Base-by-base conservation (phyloP, 2,329 filamentous ascomycete genomes). In the Trichoderma endophyticum region DNA sequence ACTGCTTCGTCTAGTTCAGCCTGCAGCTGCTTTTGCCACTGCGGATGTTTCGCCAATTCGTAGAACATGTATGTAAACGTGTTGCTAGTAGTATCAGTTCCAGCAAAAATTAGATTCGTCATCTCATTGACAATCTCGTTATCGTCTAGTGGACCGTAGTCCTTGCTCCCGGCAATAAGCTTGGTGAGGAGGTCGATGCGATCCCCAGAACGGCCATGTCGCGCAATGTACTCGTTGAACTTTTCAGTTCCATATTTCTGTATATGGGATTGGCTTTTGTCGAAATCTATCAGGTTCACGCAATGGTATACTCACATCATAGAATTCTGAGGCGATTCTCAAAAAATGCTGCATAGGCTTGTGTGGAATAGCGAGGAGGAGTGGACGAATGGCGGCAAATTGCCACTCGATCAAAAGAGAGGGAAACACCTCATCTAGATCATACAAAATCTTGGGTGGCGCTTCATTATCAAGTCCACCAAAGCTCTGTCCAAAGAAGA, bases 371-470 rank as follows among this genome's bases (percentile, higher is more conserved):
- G 43, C 43, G 43, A 48, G 43, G 43, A 48, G 43, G 43, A 48
- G 43, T 48, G 43, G n/a, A 48, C 43, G 43, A 21, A 48, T 60
- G 18, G 15, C 28, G 15, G 57, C 15, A 68, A 68, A 68, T 56
- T 57, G 43, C 64, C 64, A 68, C 26, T 59, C 24, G 8, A 56
- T 34, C 48, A 43, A 68, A 39, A 68, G 64, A 36, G 43, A 56
- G 4, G 64, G 64, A n/a, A 68, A 68, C 11, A 68, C 64, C 11
- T 68, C 64, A 24, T 68, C 64, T 12, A 68, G n/a, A 24, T 68
- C 43, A 15, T 68, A 32, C 43, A 68, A 59, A 36, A 68, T 56
- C 26, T 15, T 34, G 30, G 64, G 64, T n/a, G 28, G 5, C 21
- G 21, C 18, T 26, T 68, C 48, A 4, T 56, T 59, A n/a, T 59